A percentile compares a stretch with the other conserved stretches of the same genome.
phyloP scores from a whole-genome alignment of 2,329 filamentous ascomycete genomes.

The Sordariomycetes sp. region DNA sequence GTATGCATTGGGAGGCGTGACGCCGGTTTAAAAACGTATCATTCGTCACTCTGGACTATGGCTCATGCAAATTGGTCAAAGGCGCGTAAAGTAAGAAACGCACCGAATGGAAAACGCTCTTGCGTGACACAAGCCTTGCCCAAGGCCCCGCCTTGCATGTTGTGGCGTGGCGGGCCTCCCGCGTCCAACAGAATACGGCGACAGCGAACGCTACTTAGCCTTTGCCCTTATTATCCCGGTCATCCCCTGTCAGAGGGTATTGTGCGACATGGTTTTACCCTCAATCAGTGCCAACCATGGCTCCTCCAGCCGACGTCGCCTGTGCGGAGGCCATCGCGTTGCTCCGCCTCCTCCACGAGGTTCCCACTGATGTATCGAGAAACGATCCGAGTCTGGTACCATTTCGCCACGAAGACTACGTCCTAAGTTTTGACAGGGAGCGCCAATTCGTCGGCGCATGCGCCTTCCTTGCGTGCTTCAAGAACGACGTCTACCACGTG shows the following conservation, averaged over 20 bases:
- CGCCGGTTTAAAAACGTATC: too few species aligned
- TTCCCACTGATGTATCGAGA: constrained; percentile 10
- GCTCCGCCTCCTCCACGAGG: constrained; percentile 13
- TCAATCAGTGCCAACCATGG: not conserved
- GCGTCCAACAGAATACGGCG: not conserved
- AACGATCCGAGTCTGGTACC: constrained; percentile 7
- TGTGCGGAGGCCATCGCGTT: constrained; percentile 15
- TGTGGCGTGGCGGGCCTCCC: not conserved
- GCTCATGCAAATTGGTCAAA: not conserved
- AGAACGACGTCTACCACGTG: constrained; percentile 15
- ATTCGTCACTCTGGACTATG: too few species aligned
- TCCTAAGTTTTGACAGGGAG: constrained; percentile 18
- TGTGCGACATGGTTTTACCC: not conserved
- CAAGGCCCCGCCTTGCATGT: not conserved
- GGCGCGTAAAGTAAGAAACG: not conserved
- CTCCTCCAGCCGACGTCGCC: not conserved
- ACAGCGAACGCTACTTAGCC: not conserved
- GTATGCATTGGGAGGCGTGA: too few species aligned
- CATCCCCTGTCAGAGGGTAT: not conserved
- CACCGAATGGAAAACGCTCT: not conserved
- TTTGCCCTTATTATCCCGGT: not conserved
- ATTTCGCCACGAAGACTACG: constrained; percentile 8
- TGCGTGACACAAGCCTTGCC: not conserved
- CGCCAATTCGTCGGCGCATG: constrained; percentile 14
- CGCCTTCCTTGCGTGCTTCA: constrained; percentile 18